Evolutionary conservation across 768 basidiomycete species (phyloP), one percentile per base, ranked within the genome.

Genomic region (Hygrocybe punicea): DNA sequence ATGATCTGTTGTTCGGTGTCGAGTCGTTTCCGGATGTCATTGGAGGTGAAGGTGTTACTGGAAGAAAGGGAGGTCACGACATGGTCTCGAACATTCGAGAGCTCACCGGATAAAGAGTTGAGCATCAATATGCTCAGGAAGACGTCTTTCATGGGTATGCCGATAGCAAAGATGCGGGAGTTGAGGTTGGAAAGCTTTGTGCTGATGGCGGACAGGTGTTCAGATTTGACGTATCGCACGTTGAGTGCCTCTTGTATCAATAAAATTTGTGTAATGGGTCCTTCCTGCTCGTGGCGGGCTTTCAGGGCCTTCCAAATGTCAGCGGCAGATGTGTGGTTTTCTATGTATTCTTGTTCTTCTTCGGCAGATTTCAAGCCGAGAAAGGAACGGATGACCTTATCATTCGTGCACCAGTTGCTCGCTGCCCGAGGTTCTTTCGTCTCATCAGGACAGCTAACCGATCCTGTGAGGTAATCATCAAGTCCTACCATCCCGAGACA

Each of bases 111-210:
- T 35, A 63, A 46, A 1, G 63, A 44, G 33, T 61, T 57, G 10
- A 61, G 49, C 50, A 64, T 54, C 1, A 65, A 39, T 17, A 60
- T 60, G 6, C 50, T 51, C 1, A 57, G 51, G 13, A 64, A 62
- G 1, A 35, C 46, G 9, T 62, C 63, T 6, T 57, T 46, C 11
- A 53, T 58, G 0, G 61, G 65, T 0, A 58, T 44, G 2, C 63
- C 65, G 25, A 65, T 62, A 10, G 63, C 62, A 36, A 53, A 66
- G 5, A 67, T 57, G 19, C 50, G 58, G 2, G 49, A 37, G 33
- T 58, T 42, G 23, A 67, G 50, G 1, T 66, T 34, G 4, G 40
- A 25, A 8, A 67, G 34, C 13, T 49, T 19, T 5, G 25, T 45
- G 17, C 45, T 56, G 2, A 53, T 58, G 1, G 2, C 19, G 6